Conservation (phyloP, 1,284 basidiomycete species). For the Anthracocystis walkeri region DNA sequence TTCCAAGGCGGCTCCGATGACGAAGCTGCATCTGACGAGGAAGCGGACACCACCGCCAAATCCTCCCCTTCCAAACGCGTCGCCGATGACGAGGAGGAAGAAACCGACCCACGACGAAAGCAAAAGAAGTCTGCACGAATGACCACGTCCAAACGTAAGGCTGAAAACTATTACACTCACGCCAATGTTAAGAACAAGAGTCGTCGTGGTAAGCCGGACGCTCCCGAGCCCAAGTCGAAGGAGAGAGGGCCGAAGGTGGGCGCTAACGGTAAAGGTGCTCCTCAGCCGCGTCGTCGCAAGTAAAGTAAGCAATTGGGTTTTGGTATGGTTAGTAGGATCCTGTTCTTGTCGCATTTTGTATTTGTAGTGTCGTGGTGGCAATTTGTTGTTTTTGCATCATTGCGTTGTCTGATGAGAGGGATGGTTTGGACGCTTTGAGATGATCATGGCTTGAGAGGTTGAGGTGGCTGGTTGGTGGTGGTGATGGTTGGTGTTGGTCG, state of each 20-base stretch:
- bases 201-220: constrained; percentile 70
- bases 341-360: not conserved
- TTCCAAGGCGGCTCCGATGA: constrained; percentile 71
- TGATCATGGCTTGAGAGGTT: no score
- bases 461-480: no score
- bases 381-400: no score
- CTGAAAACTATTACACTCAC: constrained; percentile 84
- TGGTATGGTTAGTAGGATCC: no score
- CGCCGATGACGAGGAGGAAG: constrained; percentile 57
- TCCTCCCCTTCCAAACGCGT: constrained; percentile 51
- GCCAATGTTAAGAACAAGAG: constrained; percentile 70
- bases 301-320: constrained; percentile 14
- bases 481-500: no score
- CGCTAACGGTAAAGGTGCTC: constrained; percentile 58
- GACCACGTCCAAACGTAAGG: constrained; percentile 76
- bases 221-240: constrained; percentile 45
- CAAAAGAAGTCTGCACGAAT: constrained; percentile 60
- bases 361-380: not conserved
- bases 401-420: no score
- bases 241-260: constrained; percentile 60
- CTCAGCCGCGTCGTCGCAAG: constrained; percentile 44
- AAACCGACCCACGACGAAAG: constrained; percentile 38
- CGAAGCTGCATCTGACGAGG: constrained; percentile 22
- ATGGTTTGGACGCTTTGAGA: no score
- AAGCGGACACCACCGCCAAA: constrained; percentile 42